Evolutionary conservation across 352 stramenopile species (phyloP).

Genomic region (Globisporangium uncinulatum): DNA sequence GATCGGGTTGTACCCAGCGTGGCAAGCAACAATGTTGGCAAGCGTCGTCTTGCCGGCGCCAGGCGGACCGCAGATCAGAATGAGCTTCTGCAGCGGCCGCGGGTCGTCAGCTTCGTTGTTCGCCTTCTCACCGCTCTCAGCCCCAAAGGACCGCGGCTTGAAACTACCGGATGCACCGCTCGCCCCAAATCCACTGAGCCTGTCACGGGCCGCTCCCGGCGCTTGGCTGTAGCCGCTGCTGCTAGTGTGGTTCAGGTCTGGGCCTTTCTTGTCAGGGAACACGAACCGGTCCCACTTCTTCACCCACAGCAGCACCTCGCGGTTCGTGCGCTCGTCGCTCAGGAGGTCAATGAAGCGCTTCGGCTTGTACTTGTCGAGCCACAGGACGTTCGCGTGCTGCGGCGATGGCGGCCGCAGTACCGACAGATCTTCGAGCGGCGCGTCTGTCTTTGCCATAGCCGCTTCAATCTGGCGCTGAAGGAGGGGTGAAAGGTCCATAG

Average conservation of each 20-base stretch:
- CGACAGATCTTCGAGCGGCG: constrained; percentile 2
- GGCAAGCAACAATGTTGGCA: constrained; percentile 93
- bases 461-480: constrained; percentile 65
- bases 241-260: not conserved
- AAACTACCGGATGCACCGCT: not conserved
- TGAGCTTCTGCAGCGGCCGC: constrained; percentile 78
- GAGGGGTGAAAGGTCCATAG: not conserved
- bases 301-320: constrained; percentile 93
- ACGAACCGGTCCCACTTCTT: constrained; percentile 96
- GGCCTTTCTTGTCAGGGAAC: constrained; percentile 72
- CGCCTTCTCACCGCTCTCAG: constrained; percentile 6
- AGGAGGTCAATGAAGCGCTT: constrained; percentile 92
- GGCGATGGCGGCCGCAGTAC: not conserved
- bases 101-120: constrained; percentile 27
- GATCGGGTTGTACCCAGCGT: constrained; percentile 96
- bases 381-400: constrained; percentile 58
- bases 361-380: constrained; percentile 97
- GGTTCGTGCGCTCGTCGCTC: constrained; percentile 95
- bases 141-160: constrained; percentile 1
- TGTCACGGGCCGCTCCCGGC: not conserved
- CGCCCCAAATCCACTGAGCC: not conserved
- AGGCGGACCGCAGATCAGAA: constrained; percentile 93
- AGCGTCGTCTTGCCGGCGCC: constrained; percentile 96
- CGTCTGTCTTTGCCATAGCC: constrained; percentile 27
- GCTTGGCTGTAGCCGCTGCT: not conserved